Percentiles rank a stretch among this genome's conserved stretches.
These are phyloP conservation scores for Starmerella roubikii DNA, from an alignment of 805 yeast genomes.

Conservation along the genomic window DNA sequence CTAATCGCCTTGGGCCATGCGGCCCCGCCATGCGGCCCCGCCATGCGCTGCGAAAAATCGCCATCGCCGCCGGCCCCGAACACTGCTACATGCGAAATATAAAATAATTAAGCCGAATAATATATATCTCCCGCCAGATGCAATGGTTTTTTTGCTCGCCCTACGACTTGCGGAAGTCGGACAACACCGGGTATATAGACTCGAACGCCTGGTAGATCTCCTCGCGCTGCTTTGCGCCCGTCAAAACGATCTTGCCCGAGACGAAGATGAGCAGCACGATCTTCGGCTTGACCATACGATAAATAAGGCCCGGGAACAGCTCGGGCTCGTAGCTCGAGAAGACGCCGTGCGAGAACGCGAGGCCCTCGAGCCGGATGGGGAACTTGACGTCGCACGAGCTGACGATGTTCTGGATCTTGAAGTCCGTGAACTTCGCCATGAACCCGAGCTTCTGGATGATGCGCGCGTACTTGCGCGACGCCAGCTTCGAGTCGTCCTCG, in stretches of 20 bases:
- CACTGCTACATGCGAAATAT: not conserved
- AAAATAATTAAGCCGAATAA: constrained; percentile 4
- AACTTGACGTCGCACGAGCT: constrained; percentile 98
- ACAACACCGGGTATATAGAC: constrained; percentile 94
- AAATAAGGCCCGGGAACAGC: constrained; percentile 92
- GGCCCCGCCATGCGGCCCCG: not conserved
- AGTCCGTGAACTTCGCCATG: constrained; percentile 94
- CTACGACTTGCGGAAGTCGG: constrained; percentile 83
- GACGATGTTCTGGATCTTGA: constrained; percentile 94
- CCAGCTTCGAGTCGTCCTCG: constrained; percentile 96
- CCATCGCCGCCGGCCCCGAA: no score
- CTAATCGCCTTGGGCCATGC: constrained; percentile 1
- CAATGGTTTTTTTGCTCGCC: no score
- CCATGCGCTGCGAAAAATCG: no score
- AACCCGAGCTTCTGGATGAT: constrained; percentile 95
- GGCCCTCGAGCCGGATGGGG: constrained; percentile 92
- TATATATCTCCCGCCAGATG: no score
- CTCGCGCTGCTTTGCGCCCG: constrained; percentile 98
- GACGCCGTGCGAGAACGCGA: constrained; percentile 96
- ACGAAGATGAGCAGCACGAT: constrained; percentile 92
- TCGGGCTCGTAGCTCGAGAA: constrained; percentile 98
- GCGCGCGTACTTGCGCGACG: constrained; percentile 94
- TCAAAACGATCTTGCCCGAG: constrained; percentile 90
- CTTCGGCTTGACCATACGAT: constrained; percentile 98
- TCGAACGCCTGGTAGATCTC: constrained; percentile 97